A percentile compares a stretch with the other conserved stretches of the same genome.
phyloP scores from a whole-genome alignment of 1,284 basidiomycete species.

The Irpex lacteus region DNA sequence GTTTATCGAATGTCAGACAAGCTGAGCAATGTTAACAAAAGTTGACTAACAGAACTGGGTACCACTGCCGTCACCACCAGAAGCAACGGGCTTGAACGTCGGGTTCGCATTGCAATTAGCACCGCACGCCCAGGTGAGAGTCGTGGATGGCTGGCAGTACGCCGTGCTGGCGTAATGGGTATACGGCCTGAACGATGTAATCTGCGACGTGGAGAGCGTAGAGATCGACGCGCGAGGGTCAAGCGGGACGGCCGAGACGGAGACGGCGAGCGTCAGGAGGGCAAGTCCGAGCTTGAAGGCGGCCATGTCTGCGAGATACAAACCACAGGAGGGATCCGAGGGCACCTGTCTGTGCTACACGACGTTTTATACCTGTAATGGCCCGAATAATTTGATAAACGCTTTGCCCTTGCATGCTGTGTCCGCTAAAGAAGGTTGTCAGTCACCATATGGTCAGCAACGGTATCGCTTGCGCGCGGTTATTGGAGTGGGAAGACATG shows the following conservation, averaged over 20 bases:
- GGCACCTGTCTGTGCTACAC: background rate
- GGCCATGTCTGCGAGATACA: background rate
- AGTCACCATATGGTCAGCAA: background rate
- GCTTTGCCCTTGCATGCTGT: background rate
- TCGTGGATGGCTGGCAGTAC: slow-evolving; percentile 46
- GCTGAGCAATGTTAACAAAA: background rate
- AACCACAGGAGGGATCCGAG: background rate
- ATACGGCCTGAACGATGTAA: slow-evolving; percentile 49
- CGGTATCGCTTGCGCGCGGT: too few relatives aligned
- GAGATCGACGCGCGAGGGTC: slow-evolving; percentile 31
- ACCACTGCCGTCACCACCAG: slow-evolving; percentile 53
- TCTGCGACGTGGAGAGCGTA: slow-evolving; percentile 37
- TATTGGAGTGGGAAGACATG: background rate
- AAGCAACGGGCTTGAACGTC: slow-evolving; percentile 51
- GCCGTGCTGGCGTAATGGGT: slow-evolving; percentile 54
- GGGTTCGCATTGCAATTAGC: slow-evolving; percentile 48
- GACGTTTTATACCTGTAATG: background rate
- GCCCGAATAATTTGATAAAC: background rate
- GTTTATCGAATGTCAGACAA: background rate
- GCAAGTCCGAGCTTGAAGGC: background rate
- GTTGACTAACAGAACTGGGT: slow-evolving; percentile 42
- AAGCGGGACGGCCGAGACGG: slow-evolving; percentile 17
- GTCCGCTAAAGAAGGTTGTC: background rate
- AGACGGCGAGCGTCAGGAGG: slow-evolving; percentile 16
- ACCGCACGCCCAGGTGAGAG: slow-evolving; percentile 58